Conservation (phyloP, 129 eudicot genomes). For the Kitagawia praeruptora region DNA sequence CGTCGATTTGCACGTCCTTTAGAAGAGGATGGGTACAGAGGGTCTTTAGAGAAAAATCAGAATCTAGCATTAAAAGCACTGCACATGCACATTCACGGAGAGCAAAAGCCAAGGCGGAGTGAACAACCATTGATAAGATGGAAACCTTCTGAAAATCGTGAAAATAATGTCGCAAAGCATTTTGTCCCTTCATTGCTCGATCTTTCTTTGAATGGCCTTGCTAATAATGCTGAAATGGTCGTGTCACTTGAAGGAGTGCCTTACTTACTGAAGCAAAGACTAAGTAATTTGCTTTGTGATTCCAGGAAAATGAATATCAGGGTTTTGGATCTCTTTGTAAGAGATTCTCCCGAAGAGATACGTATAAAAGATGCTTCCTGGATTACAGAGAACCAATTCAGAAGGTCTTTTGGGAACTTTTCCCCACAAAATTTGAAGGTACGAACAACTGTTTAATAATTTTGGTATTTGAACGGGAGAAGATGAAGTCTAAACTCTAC, state of each 20-base stretch:
- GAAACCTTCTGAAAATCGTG: slow-evolving; percentile 25
- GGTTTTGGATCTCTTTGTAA: slow-evolving; percentile 31
- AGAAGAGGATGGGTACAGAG: background rate
- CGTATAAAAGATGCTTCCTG: slow-evolving; percentile 50
- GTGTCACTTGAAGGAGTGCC: slow-evolving; percentile 41
- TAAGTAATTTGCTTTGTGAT: slow-evolving; percentile 39
- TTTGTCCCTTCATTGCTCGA: slow-evolving; percentile 43
- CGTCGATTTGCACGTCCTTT: slow-evolving; percentile 20
- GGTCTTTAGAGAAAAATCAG: slow-evolving; percentile 8
- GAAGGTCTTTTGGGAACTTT: slow-evolving; percentile 22
- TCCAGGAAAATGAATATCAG: slow-evolving; percentile 27
- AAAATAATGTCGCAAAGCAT: slow-evolving; percentile 2
- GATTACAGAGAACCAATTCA: slow-evolving; percentile 34
- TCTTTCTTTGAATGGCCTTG: slow-evolving; percentile 40
- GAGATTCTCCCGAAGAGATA: slow-evolving; percentile 42
- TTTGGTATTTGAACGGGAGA: background rate
- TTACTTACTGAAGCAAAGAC: slow-evolving; percentile 25
- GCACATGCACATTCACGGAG: slow-evolving; percentile 21
- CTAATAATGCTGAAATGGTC: slow-evolving; percentile 37
- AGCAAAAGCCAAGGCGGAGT: slow-evolving; percentile 14
- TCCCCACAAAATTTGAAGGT: slow-evolving; percentile 34
- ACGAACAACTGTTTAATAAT: slow-evolving; percentile 1
- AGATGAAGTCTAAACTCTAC: background rate
- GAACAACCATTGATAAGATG: slow-evolving; percentile 33
- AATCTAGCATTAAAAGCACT: slow-evolving; percentile 15